Conservation (phyloP, 495 filamentous ascomycete species). For the Geoglossum glabrum region DNA sequence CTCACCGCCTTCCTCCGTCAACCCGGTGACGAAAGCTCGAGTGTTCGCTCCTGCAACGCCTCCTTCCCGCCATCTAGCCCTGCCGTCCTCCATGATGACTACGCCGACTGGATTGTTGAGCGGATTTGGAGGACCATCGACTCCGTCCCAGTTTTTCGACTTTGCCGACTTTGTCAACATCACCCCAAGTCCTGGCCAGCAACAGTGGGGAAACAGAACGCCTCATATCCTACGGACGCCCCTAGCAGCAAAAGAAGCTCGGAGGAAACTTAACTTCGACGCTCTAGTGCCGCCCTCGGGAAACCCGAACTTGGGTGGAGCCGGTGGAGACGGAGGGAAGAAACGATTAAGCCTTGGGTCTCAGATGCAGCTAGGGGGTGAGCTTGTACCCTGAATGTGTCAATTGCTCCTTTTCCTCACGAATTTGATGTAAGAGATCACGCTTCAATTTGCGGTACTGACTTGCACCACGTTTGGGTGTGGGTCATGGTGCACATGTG, state of each 20-base stretch:
- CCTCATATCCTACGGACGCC: slow-evolving; percentile 37
- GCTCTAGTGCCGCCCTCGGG: slow-evolving; percentile 31
- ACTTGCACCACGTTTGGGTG: neutral
- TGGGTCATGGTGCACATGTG: neutral
- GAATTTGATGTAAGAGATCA: neutral
- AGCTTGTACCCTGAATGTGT: neutral
- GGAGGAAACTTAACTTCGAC: slow-evolving; percentile 50
- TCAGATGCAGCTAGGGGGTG: neutral
- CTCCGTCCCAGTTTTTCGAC: slow-evolving; percentile 57
- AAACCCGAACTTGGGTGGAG: neutral
- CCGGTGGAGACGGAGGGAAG: neutral
- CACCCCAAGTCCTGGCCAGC: slow-evolving; percentile 85
- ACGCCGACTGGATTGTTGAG: slow-evolving; percentile 51
- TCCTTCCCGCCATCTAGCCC: slow-evolving; percentile 52
- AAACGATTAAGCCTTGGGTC: neutral
- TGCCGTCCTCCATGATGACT: slow-evolving; percentile 80
- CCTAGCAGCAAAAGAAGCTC: slow-evolving; percentile 31
- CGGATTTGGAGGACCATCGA: slow-evolving; percentile 33
- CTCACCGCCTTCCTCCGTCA: slow-evolving; percentile 76
- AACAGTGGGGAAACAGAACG: slow-evolving; percentile 46
- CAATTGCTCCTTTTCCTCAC: neutral
- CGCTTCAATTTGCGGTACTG: neutral
- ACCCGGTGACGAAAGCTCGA: slow-evolving; percentile 21
- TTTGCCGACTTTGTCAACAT: slow-evolving; percentile 96
- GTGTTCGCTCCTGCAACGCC: slow-evolving; percentile 68